Conservation (phyloP, 176 grass and related monocot genomes). For the Carex littledalei region DNA sequence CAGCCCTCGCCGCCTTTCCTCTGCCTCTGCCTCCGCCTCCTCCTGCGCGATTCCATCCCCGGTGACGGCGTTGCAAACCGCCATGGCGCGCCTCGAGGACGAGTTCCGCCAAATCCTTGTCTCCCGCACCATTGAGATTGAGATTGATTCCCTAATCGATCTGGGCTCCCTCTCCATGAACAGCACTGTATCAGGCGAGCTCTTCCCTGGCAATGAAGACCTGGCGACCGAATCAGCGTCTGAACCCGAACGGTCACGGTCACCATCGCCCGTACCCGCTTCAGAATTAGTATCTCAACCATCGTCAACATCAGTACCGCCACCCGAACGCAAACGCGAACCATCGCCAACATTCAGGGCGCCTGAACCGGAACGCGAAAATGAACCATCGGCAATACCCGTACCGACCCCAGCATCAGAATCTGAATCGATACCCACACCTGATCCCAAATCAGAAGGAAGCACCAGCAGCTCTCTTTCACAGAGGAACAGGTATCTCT, state of each 20-base stretch:
- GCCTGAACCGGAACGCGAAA: conserved; percentile 51
- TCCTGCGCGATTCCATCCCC: conserved; percentile 52
- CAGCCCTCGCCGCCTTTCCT: conserved; percentile 50
- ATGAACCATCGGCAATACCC: conserved; percentile 33
- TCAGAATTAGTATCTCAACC: conserved; percentile 37
- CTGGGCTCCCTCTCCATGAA: conserved; percentile 17
- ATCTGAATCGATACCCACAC: conserved; percentile 23
- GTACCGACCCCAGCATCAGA: conserved; percentile 32
- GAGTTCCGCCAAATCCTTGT: conserved; percentile 22
- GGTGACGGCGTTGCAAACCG: conserved; percentile 32
- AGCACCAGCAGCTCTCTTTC: conserved; percentile 23
- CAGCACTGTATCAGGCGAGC: conserved; percentile 6
- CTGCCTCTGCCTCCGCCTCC: conserved; percentile 21
- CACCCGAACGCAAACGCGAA: conserved; percentile 48
- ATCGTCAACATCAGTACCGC: neutral
- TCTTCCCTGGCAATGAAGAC: conserved; percentile 11
- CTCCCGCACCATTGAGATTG: conserved; percentile 1
- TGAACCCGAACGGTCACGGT: conserved; percentile 47
- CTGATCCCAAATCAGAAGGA: neutral
- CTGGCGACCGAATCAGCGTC: neutral
- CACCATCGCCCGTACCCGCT: conserved; percentile 18
- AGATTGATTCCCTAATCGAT: conserved; percentile 19
- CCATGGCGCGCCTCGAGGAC: conserved; percentile 38
- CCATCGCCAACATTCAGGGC: conserved; percentile 33
- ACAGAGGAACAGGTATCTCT: conserved; percentile 59